Evolutionary conservation across 1,139 yeast species (phyloP).

Genomic region (Kurtzmaniella quercitrusa): DNA sequence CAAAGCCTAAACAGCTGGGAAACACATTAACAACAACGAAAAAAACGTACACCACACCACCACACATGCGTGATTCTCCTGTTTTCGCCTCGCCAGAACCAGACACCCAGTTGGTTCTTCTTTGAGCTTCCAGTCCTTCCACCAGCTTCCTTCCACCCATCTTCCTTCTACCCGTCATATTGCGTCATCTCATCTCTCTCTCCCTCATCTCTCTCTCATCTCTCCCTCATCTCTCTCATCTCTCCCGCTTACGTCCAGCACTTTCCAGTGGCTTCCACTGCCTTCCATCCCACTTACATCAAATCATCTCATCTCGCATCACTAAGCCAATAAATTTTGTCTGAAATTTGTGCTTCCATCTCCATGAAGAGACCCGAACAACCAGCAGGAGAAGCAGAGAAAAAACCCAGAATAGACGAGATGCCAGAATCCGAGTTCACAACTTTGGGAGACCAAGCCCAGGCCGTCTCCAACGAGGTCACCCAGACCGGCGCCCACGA

Average conservation of each 20-base stretch:
- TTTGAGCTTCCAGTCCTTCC: too few species aligned
- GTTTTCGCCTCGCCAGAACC: too few species aligned
- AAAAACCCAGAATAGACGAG: constrained; percentile 7
- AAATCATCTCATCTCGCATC: neutral
- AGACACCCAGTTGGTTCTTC: too few species aligned
- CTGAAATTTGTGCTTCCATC: neutral
- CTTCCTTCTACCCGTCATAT: too few species aligned
- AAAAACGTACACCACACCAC: too few species aligned
- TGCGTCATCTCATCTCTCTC: too few species aligned
- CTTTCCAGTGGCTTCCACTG: neutral
- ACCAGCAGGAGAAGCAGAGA: constrained; percentile 5
- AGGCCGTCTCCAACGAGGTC: constrained; percentile 22
- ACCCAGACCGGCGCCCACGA: constrained; percentile 62
- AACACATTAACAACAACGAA: too few species aligned
- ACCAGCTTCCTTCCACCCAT: too few species aligned
- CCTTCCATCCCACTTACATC: neutral
- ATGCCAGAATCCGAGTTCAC: constrained; percentile 28
- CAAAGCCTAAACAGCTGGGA: too few species aligned
- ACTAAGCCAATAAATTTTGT: neutral
- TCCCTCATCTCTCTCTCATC: too few species aligned
- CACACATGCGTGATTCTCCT: too few species aligned
- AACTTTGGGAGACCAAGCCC: constrained; percentile 58
- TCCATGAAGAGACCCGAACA: constrained; percentile 20
- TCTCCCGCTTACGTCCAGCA: neutral
- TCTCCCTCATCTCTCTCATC: neutral